phyloP scores from a whole-genome alignment of 305 asterid species.

The Lippia alba region DNA sequence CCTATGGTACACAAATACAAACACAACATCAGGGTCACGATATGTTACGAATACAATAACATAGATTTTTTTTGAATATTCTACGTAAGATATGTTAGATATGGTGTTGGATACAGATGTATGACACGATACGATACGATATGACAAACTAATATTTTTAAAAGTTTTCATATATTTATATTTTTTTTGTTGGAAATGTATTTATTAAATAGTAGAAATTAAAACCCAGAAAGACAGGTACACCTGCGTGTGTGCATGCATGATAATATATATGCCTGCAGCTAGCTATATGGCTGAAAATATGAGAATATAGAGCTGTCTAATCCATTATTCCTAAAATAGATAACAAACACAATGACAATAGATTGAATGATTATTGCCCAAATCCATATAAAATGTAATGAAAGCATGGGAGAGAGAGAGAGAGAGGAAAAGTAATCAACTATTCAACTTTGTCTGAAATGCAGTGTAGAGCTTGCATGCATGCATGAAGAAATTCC shows the following conservation, averaged over 20 bases:
- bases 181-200: no score
- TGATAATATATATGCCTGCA: background rate
- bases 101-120: no score
- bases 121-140: no score
- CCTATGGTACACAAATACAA: no score
- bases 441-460: constrained; percentile 9
- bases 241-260: background rate
- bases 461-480: constrained; percentile 27
- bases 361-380: constrained; percentile 53
- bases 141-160: no score
- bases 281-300: background rate
- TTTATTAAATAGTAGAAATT: no score
- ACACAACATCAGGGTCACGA: no score
- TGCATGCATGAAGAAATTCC: constrained; percentile 38
- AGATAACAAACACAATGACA: constrained; percentile 40
- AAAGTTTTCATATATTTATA: no score
- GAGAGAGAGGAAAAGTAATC: constrained; percentile 8
- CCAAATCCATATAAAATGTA: constrained; percentile 58
- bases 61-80: no score
- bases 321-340: constrained; percentile 50
- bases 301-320: constrained; percentile 41
- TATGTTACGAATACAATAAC: no score
- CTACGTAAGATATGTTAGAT: no score
- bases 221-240: background rate
- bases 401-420: constrained; percentile 31